Base-by-base conservation (phyloP, 176 grass and related monocot species). In the Paspalum vaginatum region DNA sequence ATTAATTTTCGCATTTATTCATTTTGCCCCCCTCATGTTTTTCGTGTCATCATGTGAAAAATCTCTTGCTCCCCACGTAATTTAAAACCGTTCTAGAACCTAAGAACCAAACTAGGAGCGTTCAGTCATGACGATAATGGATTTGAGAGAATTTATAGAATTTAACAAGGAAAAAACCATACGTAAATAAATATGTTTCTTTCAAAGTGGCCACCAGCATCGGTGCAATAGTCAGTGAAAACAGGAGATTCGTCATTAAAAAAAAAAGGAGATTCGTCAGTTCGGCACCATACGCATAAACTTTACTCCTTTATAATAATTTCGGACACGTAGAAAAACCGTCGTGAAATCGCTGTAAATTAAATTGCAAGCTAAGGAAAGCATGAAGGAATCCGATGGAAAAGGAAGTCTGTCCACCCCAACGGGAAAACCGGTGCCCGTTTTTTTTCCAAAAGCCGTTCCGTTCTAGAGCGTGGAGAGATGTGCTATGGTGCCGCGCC, bases 391-490 rank as follows among this genome's bases (percentile, higher is more conserved):
- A 77, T 69, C 53, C 73, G 11, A 60, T 20, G n/a, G 64, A 85
- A 52, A 48, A 37, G 4, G 76, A 66, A 40, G 2, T 42, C 0
- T 66, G 20, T 71, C 58, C 11, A 32, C 49, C 2, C 39, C 26
- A 11, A 72, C 11, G 11, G 80, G 49, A 83, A 83, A 83, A 65
- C 0, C 18, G 50, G 13, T 50, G 10, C 74, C 32, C 59, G 21
- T 32, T 74, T 88, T 74, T 88, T 78, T 62, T 32, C 32, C 66
- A 65, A 61, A 74, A 73, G 11, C 11, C 51, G 43, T 1, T 53
- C 61, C n/a, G 17, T 66, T 78, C 58, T 51, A 42, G 65, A 73
- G 11, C 8, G 14, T 8, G 15, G 4, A 17, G 20, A 54, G 11
- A 46, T 46, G 2, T n/a, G 2, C 45, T 37, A 57, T 57, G 37